Evolutionary conservation across 176 grass and related monocot genomes (phyloP).

Genomic region (Avena eriantha): DNA sequence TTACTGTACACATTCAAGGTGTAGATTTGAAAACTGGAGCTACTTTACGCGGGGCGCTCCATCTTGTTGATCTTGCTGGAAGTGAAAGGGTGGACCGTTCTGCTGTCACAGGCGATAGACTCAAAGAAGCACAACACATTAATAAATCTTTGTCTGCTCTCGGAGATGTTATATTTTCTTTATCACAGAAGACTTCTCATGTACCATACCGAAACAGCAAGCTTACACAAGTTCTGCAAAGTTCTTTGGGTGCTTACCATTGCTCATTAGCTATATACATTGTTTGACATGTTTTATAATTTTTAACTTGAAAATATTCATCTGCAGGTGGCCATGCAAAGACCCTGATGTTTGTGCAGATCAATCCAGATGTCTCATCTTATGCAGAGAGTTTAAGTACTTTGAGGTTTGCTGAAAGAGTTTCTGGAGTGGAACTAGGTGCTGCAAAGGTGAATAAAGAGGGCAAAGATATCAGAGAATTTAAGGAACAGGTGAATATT

Average conservation of each 20-base stretch:
- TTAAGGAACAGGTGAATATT: conserved; percentile 65
- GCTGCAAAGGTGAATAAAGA: conserved; percentile 74
- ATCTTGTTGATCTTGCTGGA: conserved; percentile 89
- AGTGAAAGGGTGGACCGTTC: conserved; percentile 85
- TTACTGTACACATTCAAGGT: conserved; percentile 75
- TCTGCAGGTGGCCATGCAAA: conserved; percentile 81
- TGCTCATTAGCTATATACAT: conserved; percentile 25
- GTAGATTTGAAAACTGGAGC: conserved; percentile 63
- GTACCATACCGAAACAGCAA: conserved; percentile 92
- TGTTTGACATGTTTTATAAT: neutral
- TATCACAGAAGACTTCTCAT: conserved; percentile 74
- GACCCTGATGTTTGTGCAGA: conserved; percentile 84
- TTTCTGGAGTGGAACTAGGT: conserved; percentile 81
- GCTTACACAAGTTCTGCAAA: conserved; percentile 85
- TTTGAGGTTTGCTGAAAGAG: conserved; percentile 89
- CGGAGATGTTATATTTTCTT: conserved; percentile 87
- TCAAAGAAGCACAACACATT: conserved; percentile 86
- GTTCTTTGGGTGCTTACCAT: conserved; percentile 70
- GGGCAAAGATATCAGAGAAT: conserved; percentile 68
- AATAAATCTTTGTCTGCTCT: conserved; percentile 91
- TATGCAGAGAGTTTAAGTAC: conserved; percentile 77
- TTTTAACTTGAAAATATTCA: conserved; percentile 20
- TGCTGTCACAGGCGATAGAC: conserved; percentile 70
- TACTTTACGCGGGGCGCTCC: conserved; percentile 59
- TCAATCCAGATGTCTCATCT: conserved; percentile 67